These are phyloP conservation scores for Pleurotus citrinopileatus DNA, from an alignment of 768 basidiomycete genomes.

Conservation along the genomic window DNA sequence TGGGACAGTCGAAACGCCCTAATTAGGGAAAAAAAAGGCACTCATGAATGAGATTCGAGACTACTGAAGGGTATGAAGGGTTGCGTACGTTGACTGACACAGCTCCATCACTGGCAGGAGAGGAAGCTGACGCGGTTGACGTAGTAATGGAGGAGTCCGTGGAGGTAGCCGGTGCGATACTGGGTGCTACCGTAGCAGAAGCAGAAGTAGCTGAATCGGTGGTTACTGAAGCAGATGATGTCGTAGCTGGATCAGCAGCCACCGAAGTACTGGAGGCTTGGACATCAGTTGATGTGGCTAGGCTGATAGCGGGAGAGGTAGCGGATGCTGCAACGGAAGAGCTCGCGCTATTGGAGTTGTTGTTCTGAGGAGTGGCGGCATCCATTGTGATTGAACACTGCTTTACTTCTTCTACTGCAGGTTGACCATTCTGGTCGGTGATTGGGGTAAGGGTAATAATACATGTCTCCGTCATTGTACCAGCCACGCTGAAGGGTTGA, in stretches of 20 bases:
- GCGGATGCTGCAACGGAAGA: conserved; percentile 13
- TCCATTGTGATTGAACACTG: conserved; percentile 44
- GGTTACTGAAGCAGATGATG: conserved; percentile 7
- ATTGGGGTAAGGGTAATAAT: conserved; percentile 54
- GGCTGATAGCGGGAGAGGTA: conserved; percentile 7
- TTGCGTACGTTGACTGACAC: conserved; percentile 15
- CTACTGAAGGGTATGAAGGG: background rate
- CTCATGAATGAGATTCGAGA: no score
- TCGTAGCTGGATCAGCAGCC: conserved; percentile 9
- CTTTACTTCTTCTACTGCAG: conserved; percentile 48
- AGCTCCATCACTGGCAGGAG: conserved; percentile 4
- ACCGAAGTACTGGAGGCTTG: background rate
- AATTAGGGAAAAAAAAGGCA: no score
- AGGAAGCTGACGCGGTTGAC: background rate
- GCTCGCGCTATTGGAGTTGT: conserved; percentile 8
- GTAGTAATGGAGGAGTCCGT: background rate
- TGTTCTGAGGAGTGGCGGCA: conserved; percentile 10
- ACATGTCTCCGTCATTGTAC: conserved; percentile 57
- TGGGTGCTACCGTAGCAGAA: conserved; percentile 13
- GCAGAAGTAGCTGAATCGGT: conserved; percentile 17
- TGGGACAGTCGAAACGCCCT: conserved; percentile 5
- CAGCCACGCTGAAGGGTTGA: conserved; percentile 37
- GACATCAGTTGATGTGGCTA: conserved; percentile 6
- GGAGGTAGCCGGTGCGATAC: background rate
- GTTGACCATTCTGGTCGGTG: conserved; percentile 44